Base-by-base conservation (phyloP, 306 rosid species). In the Acacia melanoxylon region DNA sequence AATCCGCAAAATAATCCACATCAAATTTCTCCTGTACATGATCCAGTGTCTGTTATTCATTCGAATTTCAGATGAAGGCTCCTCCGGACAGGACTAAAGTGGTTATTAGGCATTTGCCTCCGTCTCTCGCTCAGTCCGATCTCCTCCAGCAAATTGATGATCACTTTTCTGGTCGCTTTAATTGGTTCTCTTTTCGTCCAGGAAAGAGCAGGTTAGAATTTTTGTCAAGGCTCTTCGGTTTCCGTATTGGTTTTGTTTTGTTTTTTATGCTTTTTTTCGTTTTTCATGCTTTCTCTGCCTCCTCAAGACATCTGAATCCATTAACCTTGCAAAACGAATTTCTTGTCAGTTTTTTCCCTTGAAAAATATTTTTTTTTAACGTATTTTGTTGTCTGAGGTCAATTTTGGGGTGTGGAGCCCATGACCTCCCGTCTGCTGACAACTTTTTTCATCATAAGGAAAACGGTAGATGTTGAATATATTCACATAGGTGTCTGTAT, bases 81-180 rank as follows among this genome's bases (percentile, higher is more conserved):
- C 92, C 89, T 13, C 70, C 33, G 16, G 91, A 86, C 80, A 90
- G 80, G 82, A 95, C 96, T 71, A 95, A 95, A 86, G 94, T 92
- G 71, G 95, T 92, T 69, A 82, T 95, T 58, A 86, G 99, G 85
- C 97, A 86, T 88, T 85, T 95, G 73, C 99, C 99, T 25, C 99
- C 99, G 17, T 90, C 98, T 56, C 94, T 95, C 22, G 71, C 96
- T 37, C 88, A 88, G 78, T 87, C 98, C 54, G 98, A 93, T 93
- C 91, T 95, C 93, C 70, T 86, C 67, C 91, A 84, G 33, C 96
- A 90, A 82, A 89, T 93, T 77, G 86, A 92, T 27, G 84, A 87
- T 44, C 94, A 81, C 46, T 94, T 95, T 79, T 65, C 87, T 35
- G 89, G 87, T 76, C 98, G 94, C 88, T 90, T 83, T 86, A 77